Evolutionary conservation across 1,284 basidiomycete species (phyloP).

Genomic region (Boletellus sp.): DNA sequence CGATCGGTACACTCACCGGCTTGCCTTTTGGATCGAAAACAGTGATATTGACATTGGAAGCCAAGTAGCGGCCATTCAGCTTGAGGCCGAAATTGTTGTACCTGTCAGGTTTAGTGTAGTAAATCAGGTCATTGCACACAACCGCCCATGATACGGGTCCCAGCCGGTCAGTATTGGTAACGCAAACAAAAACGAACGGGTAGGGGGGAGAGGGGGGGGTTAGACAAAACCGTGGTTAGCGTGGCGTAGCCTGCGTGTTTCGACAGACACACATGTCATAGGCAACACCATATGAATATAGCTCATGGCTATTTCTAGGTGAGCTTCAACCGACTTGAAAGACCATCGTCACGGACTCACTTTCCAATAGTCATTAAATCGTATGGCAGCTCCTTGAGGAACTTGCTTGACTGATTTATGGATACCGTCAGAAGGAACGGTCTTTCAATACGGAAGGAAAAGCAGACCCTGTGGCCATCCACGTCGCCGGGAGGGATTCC

Average conservation of each 20-base stretch:
- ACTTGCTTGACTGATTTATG: conserved; percentile 54
- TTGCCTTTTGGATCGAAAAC: conserved; percentile 49
- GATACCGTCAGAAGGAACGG: background rate
- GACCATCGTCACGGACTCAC: conserved; percentile 30
- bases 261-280: conserved; percentile 61
- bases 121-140: background rate
- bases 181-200: too few species aligned
- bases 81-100: conserved; percentile 72
- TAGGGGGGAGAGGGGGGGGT: background rate
- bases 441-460: background rate
- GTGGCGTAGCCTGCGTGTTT: background rate
- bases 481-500: conserved; percentile 67
- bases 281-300: conserved; percentile 77
- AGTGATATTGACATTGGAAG: conserved; percentile 85
- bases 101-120: conserved; percentile 32
- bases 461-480: conserved; percentile 62
- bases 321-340: conserved; percentile 5
- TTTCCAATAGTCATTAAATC: conserved; percentile 87
- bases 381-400: conserved; percentile 74
- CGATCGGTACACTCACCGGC: conserved; percentile 57
- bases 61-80: conserved; percentile 73
- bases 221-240: conserved; percentile 8
- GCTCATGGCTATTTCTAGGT: conserved; percentile 61
- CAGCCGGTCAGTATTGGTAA: too few species aligned
- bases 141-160: too few species aligned